Percentiles rank a stretch among this genome's conserved stretches.
Conservation (phyloP, 345 rosid genomes). For the Pseudoturritis turrita region DNA sequence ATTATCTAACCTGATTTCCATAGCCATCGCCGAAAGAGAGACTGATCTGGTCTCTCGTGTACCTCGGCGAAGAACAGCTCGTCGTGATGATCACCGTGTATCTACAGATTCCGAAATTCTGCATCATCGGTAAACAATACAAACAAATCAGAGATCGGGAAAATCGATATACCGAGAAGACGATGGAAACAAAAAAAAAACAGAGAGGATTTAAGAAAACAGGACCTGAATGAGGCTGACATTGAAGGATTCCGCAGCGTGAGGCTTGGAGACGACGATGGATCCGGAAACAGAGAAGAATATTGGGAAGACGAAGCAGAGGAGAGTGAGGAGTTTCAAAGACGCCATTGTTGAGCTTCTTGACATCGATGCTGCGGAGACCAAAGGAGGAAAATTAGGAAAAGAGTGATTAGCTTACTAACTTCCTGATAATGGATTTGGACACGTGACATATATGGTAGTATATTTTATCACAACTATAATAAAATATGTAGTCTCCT, state of each 20-base stretch:
- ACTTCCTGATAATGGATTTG: not conserved
- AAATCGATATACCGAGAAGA: too few species aligned
- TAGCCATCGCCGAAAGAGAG: constrained; percentile 60
- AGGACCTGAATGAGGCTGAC: constrained; percentile 40
- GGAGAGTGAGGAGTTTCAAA: not conserved
- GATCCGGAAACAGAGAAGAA: constrained; percentile 12
- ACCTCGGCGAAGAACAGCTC: constrained; percentile 51
- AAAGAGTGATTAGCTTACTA: not conserved
- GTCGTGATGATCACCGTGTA: constrained; percentile 48
- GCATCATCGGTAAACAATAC: not conserved
- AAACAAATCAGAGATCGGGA: not conserved
- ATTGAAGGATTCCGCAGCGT: constrained; percentile 33
- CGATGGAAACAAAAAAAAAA: not conserved
- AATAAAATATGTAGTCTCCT: too few species aligned
- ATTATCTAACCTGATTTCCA: constrained; percentile 49
- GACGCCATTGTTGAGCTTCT: not conserved
- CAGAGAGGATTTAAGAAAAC: not conserved
- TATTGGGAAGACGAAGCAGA: not conserved
- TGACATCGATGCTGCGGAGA: not conserved
- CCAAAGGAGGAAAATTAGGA: not conserved
- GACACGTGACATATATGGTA: too few species aligned
- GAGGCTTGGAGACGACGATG: constrained; percentile 29
- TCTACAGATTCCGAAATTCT: constrained; percentile 43
- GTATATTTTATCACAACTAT: too few species aligned
- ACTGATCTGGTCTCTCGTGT: constrained; percentile 65